phyloP scores from a whole-genome alignment of 2,329 filamentous ascomycete genomes.

The Stagonosporopsis vannaccii region DNA sequence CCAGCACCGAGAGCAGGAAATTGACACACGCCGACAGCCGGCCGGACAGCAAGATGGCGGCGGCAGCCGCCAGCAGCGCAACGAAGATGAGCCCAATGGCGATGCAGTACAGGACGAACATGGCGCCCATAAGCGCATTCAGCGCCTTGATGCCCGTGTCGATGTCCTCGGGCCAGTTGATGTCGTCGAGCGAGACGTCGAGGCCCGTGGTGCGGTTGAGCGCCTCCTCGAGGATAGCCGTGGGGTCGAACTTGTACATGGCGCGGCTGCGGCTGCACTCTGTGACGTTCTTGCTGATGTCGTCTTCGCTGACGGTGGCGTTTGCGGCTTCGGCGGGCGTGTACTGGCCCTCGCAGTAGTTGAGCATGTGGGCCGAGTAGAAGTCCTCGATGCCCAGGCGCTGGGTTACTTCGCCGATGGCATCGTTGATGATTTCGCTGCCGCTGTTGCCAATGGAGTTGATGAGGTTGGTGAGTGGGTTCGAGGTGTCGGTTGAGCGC shows the following conservation, averaged over 20 bases:
- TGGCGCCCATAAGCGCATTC: conserved; percentile 58
- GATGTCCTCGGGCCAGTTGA: conserved; percentile 66
- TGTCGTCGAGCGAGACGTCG: conserved; percentile 58
- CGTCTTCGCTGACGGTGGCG: conserved; percentile 48
- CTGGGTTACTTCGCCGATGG: conserved; percentile 57
- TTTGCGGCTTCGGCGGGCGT: conserved; percentile 53
- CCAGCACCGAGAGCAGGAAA: conserved; percentile 58
- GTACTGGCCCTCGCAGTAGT: conserved; percentile 64
- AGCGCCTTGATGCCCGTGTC: conserved; percentile 61
- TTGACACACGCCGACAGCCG: conserved; percentile 59
- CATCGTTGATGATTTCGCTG: conserved; percentile 40
- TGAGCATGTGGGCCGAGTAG: conserved; percentile 67
- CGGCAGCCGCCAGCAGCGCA: conserved; percentile 56
- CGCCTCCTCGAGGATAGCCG: conserved; percentile 56
- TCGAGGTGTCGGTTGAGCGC: conserved; percentile 28
- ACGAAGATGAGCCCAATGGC: conserved; percentile 62
- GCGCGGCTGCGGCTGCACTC: conserved; percentile 62
- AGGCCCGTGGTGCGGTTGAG: conserved; percentile 52
- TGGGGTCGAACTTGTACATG: conserved; percentile 66
- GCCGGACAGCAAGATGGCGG: conserved; percentile 55
- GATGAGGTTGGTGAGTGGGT: conserved; percentile 41
- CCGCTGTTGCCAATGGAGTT: conserved; percentile 47
- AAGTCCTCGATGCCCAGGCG: conserved; percentile 65
- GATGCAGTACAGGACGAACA: conserved; percentile 67
- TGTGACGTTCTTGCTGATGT: conserved; percentile 61